phyloP scores from a whole-genome alignment of 768 basidiomycete species.

The Termitomyces sp. region DNA sequence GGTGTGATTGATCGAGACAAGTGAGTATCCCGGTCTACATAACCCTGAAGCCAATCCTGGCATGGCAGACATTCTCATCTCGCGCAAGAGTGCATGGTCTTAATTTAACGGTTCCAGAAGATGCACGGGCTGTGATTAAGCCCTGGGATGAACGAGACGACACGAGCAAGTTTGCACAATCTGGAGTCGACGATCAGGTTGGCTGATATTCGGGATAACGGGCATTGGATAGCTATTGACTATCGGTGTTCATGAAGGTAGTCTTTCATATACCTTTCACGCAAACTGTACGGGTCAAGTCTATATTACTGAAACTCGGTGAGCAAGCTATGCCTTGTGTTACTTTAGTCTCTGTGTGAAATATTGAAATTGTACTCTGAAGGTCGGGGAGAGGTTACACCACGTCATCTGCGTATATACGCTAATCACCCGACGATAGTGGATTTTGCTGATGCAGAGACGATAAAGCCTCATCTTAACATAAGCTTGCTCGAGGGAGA shows the following conservation, averaged over 20 bases:
- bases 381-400: slow-evolving; percentile 75
- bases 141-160: slow-evolving; percentile 79
- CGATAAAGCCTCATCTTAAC: slow-evolving; percentile 64
- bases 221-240: slow-evolving; percentile 8
- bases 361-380: background rate
- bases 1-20: slow-evolving; percentile 62
- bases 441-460: slow-evolving; percentile 74
- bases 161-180: slow-evolving; percentile 61
- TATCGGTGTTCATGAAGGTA: slow-evolving; percentile 39
- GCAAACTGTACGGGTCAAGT: slow-evolving; percentile 72
- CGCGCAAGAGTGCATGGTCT: slow-evolving; percentile 72
- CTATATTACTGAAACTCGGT: slow-evolving; percentile 77
- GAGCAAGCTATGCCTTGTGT: slow-evolving; percentile 15
- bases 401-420: slow-evolving; percentile 71
- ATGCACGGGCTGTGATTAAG: slow-evolving; percentile 74
- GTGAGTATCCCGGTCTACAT: slow-evolving; percentile 34
- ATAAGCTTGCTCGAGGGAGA: slow-evolving; percentile 72
- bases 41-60: background rate
- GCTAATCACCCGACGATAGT: slow-evolving; percentile 72
- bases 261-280: slow-evolving; percentile 81
- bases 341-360: background rate
- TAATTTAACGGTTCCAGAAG: slow-evolving; percentile 77
- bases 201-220: slow-evolving; percentile 9
- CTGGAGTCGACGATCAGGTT: slow-evolving; percentile 85
- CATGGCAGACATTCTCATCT: slow-evolving; percentile 20